Conservation (phyloP, 805 yeast species). For the Pichia pseudocactophila region DNA sequence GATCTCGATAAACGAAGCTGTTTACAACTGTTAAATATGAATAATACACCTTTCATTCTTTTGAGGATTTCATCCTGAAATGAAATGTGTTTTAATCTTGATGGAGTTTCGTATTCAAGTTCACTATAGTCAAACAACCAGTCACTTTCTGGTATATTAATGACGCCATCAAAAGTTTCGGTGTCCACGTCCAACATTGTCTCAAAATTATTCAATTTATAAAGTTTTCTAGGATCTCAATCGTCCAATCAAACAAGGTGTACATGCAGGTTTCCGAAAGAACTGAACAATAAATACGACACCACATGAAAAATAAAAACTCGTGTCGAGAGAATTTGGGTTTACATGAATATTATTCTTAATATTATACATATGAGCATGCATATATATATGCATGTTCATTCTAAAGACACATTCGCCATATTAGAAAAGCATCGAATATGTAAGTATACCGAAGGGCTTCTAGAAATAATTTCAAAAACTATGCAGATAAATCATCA, state of each 20-base stretch:
- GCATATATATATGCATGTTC: too few relatives aligned
- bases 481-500: slow-evolving; percentile 33
- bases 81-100: slow-evolving; percentile 26
- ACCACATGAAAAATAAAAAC: too few relatives aligned
- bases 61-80: slow-evolving; percentile 32
- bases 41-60: slow-evolving; percentile 41
- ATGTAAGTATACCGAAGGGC: neutral
- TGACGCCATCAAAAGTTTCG: slow-evolving; percentile 25
- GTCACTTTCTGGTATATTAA: slow-evolving; percentile 17
- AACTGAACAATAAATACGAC: too few relatives aligned
- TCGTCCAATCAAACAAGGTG: too few relatives aligned
- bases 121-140: slow-evolving; percentile 24
- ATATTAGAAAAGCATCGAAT: neutral
- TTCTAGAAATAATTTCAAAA: neutral
- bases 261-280: too few relatives aligned
- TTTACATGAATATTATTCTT: too few relatives aligned
- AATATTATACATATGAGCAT: too few relatives aligned
- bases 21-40: slow-evolving; percentile 35
- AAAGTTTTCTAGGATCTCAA: too few relatives aligned
- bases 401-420: too few relatives aligned
- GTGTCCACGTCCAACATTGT: neutral
- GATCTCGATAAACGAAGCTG: slow-evolving; percentile 38
- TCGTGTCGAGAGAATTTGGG: too few relatives aligned
- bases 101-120: slow-evolving; percentile 25
- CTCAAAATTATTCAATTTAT: too few relatives aligned